Conservation (phyloP, 2,329 filamentous ascomycete species). For the Cucurbitaria berberidis region DNA sequence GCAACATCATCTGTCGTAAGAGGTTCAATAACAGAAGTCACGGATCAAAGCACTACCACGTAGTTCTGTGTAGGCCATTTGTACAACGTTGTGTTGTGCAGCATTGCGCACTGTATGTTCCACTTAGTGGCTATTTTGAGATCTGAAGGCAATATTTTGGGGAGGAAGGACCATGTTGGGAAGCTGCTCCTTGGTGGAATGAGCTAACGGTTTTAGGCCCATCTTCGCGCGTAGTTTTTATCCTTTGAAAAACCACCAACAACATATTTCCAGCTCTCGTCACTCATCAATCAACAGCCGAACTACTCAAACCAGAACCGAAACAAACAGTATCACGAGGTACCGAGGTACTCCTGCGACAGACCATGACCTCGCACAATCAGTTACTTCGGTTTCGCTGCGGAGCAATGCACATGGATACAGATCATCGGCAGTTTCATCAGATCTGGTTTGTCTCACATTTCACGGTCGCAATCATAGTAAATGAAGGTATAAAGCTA, state of each 20-base stretch:
- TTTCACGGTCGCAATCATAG: slow-evolving; percentile 7
- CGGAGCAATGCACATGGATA: slow-evolving; percentile 3
- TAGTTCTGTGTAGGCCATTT: neutral
- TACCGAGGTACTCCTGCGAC: slow-evolving; percentile 4
- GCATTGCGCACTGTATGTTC: neutral
- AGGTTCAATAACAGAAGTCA: neutral
- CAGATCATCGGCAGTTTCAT: slow-evolving; percentile 18
- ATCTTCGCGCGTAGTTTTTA: neutral
- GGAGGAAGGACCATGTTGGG: neutral
- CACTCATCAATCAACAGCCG: neutral
- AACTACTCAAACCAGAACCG: neutral
- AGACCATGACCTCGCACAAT: slow-evolving; percentile 3
- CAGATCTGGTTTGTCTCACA: slow-evolving; percentile 9
- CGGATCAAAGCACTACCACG: neutral
- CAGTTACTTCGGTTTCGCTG: slow-evolving; percentile 4
- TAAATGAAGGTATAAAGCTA: slow-evolving; percentile 16
- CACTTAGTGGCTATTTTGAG: neutral
- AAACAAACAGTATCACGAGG: neutral
- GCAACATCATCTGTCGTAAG: neutral
- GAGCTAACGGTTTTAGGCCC: neutral
- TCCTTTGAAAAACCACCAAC: neutral
- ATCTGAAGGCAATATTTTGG: neutral
- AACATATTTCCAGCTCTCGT: neutral
- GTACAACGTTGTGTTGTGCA: neutral
- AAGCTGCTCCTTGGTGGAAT: neutral